Conservation (phyloP, 2,329 filamentous ascomycete genomes). For the Graphiopsis chlorocephala region DNA sequence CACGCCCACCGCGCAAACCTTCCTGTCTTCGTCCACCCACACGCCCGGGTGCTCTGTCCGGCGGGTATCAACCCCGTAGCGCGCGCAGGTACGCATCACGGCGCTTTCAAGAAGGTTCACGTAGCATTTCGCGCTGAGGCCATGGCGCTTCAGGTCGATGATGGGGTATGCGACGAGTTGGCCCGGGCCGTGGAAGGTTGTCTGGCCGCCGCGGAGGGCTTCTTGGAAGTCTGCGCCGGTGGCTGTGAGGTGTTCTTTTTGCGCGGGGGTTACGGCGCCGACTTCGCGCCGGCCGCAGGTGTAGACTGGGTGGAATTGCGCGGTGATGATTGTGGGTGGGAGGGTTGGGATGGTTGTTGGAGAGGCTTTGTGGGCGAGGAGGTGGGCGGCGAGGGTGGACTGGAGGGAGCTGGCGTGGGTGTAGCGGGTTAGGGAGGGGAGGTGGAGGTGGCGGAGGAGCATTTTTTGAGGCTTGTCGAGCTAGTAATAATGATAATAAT, state of each 20-base stretch:
- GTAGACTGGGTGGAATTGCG: conserved; percentile 79
- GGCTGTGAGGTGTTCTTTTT: conserved; percentile 43
- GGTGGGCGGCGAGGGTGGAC: conserved; percentile 52
- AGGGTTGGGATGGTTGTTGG: conserved; percentile 33
- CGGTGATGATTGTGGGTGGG: conserved; percentile 71
- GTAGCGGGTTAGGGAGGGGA: conserved; percentile 56
- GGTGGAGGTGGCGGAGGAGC: conserved; percentile 60
- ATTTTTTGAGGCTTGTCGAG: conserved; percentile 33
- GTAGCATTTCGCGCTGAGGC: conserved; percentile 70
- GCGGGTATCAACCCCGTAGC: conserved; percentile 60
- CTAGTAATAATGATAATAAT: background rate
- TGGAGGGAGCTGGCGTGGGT: conserved; percentile 55
- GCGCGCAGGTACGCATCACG: conserved; percentile 63
- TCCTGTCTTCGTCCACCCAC: conserved; percentile 61
- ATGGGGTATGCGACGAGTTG: conserved; percentile 92
- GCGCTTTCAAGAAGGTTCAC: conserved; percentile 74
- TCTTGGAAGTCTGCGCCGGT: conserved; percentile 61
- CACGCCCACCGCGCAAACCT: conserved; percentile 91
- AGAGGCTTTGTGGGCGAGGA: conserved; percentile 61
- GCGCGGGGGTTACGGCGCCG: conserved; percentile 45
- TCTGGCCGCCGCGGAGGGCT: conserved; percentile 81
- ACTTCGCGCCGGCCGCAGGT: conserved; percentile 83
- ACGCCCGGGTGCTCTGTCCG: conserved; percentile 79
- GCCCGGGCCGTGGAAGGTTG: conserved; percentile 92
- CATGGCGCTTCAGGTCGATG: conserved; percentile 70